Percentiles rank a stretch among this genome's conserved stretches.
Conservation (phyloP, 2,329 filamentous ascomycete species). For the Neonectria faginata region DNA sequence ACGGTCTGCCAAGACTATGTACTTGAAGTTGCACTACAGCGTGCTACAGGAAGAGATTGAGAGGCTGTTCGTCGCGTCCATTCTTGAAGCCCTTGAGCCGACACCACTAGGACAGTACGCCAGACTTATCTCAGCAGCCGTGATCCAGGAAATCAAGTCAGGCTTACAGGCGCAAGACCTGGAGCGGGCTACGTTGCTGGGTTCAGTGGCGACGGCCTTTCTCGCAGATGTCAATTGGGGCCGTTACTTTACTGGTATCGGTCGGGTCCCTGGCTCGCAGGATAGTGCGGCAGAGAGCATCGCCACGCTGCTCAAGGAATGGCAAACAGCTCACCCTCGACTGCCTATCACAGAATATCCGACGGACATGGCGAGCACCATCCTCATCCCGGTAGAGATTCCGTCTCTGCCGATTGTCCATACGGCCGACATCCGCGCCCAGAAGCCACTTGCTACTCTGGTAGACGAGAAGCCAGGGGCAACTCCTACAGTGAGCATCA, state of each 20-base stretch:
- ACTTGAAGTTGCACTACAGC: slow-evolving; percentile 80
- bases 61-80: slow-evolving; percentile 57
- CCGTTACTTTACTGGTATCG: slow-evolving; percentile 63
- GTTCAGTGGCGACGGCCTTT: slow-evolving; percentile 62
- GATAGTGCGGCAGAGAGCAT: slow-evolving; percentile 48
- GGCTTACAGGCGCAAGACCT: slow-evolving; percentile 63
- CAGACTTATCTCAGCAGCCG: slow-evolving; percentile 58
- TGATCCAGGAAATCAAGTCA: slow-evolving; percentile 58
- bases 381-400: slow-evolving; percentile 90
- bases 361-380: slow-evolving; percentile 64
- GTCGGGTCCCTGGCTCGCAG: slow-evolving; percentile 51
- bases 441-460: slow-evolving; percentile 50
- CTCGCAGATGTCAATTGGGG: slow-evolving; percentile 62
- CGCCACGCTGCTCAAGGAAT: slow-evolving; percentile 47
- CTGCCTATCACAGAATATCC: slow-evolving; percentile 44
- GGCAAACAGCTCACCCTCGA: slow-evolving; percentile 48
- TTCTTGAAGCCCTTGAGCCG: slow-evolving; percentile 55
- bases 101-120: slow-evolving; percentile 60
- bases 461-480: slow-evolving; percentile 46
- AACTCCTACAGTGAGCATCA: slow-evolving; percentile 65
- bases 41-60: slow-evolving; percentile 81
- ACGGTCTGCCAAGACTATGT: slow-evolving; percentile 60
- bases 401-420: slow-evolving; percentile 86
- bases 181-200: slow-evolving; percentile 67
- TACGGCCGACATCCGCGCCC: slow-evolving; percentile 75